Evolutionary conservation across 2,329 filamentous ascomycete genomes (phyloP), one percentile per base, ranked within the genome.

Genomic region (Fusarium devonianum): DNA sequence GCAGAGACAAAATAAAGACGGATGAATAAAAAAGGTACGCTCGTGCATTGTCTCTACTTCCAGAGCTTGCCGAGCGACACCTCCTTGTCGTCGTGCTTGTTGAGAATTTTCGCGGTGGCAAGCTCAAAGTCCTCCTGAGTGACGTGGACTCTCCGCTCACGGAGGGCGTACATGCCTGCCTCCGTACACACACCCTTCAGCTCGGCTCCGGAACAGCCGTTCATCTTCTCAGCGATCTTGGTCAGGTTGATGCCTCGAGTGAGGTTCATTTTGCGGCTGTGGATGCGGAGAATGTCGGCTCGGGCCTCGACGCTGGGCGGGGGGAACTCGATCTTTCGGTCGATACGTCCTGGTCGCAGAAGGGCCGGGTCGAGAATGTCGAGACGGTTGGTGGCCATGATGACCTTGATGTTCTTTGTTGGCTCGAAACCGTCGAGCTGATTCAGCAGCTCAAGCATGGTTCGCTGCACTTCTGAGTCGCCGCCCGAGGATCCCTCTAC

Each of bases 151-250:
- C 94, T 87, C 70, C 94, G 83, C 78, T 99, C 94, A 64, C 94
- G 87, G 59, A 99, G 81, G 11, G 94, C 94, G 70, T 94, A 99
- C 94, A 99, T 99, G 67, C 94, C 94, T 3, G 94, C 92, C 75
- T 99, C 94, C 34, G 94, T 99, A 73, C 94, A 99, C 36, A 99
- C 94, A 78, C 94, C 94, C 85, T 99, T 99, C 65, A 99, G 77
- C 76, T 99, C 94, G 44, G 94, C 94, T 53, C 94, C 94, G 3
- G 92, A 97, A 75, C 94, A 99, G 40, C 94, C 94, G 69, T 97
- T 97, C 94, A 99, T 99, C 84, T 97, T 97, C 81, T 99, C 94
- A 21, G 94, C 94, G 66, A 97, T 96, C 85, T 99, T 99, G 67
- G 84, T 96, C 60, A 99, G 79, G 76, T 99, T 96, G 78, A 99